Percentiles rank a stretch among this genome's conserved stretches.
phyloP scores from a whole-genome alignment of 2,329 filamentous ascomycete genomes.

The Parastagonospora nodorum region DNA sequence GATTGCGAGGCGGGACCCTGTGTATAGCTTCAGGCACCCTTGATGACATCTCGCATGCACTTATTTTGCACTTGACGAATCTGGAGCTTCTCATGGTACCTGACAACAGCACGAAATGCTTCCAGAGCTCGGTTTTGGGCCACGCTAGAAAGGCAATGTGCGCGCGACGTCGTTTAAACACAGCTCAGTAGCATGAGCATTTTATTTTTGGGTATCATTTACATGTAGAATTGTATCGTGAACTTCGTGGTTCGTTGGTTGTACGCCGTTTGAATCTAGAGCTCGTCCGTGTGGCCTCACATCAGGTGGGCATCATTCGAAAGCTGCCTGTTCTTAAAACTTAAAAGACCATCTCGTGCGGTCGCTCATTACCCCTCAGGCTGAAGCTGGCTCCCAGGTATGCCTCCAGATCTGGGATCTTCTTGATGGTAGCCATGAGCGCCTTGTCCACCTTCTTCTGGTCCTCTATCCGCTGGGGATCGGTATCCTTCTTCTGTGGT shows the following conservation, averaged over 20 bases:
- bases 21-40: too few species aligned
- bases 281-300: not conserved
- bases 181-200: not conserved
- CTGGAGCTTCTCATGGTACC: too few species aligned
- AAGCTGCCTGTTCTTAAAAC: not conserved
- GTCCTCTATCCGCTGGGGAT: slow-evolving; percentile 87
- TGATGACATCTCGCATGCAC: too few species aligned
- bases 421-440: slow-evolving; percentile 92
- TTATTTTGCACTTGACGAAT: too few species aligned
- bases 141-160: not conserved
- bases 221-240: slow-evolving; percentile 4
- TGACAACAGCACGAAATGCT: too few species aligned
- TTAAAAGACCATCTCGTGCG: slow-evolving; percentile 98
- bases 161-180: not conserved
- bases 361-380: slow-evolving; percentile 97
- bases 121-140: too few species aligned
- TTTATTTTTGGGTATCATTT: slow-evolving; percentile 8
- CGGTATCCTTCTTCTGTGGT: slow-evolving; percentile 90
- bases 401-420: slow-evolving; percentile 86
- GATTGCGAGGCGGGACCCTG: too few species aligned
- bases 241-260: not conserved
- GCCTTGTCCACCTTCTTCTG: slow-evolving; percentile 99
- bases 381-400: slow-evolving; percentile 96
- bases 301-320: too few species aligned
- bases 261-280: not conserved